These are phyloP conservation scores for Stereum hirsutum DNA, from an alignment of 1,284 basidiomycete species.

Conservation along the genomic window DNA sequence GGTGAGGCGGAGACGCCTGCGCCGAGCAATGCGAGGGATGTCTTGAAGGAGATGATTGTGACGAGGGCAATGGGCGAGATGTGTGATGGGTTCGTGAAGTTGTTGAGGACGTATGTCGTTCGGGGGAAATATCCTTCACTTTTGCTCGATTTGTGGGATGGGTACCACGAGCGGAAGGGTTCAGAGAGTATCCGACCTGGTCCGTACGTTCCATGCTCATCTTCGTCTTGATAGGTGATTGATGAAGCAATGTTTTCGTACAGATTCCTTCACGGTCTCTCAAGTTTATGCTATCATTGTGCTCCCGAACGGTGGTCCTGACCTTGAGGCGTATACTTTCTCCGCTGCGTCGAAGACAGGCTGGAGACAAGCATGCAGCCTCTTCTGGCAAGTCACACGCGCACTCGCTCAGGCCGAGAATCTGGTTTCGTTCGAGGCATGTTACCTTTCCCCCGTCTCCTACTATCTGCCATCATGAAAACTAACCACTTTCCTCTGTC, in stretches of 20 bases:
- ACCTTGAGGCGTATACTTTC: conserved; percentile 80
- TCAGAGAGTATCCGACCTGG: conserved; percentile 85
- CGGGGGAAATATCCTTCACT: conserved; percentile 74
- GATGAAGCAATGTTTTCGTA: background rate
- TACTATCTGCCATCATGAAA: conserved; percentile 4
- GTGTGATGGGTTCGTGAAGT: conserved; percentile 69
- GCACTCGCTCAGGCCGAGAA: conserved; percentile 75
- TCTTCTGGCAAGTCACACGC: conserved; percentile 87
- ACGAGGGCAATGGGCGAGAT: conserved; percentile 71
- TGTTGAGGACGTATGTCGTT: conserved; percentile 79
- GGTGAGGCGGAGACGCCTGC: conserved; percentile 48
- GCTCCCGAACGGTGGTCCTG: conserved; percentile 81
- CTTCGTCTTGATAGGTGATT: background rate
- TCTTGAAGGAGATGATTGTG: conserved; percentile 82
- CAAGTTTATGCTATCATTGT: conserved; percentile 88
- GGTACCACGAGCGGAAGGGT: conserved; percentile 61
- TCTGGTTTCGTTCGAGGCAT: conserved; percentile 78
- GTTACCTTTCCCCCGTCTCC: conserved; percentile 11
- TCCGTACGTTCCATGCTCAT: conserved; percentile 23
- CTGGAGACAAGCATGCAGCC: conserved; percentile 81
- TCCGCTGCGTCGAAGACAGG: conserved; percentile 34
- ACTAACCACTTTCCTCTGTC: background rate
- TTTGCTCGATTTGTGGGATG: conserved; percentile 82
- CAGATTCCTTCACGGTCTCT: conserved; percentile 63
- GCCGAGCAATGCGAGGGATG: conserved; percentile 64